Evolutionary conservation across 202 grass and related monocot species (phyloP), one percentile per base, ranked within the genome.

Genomic region (Setaria italica): DNA sequence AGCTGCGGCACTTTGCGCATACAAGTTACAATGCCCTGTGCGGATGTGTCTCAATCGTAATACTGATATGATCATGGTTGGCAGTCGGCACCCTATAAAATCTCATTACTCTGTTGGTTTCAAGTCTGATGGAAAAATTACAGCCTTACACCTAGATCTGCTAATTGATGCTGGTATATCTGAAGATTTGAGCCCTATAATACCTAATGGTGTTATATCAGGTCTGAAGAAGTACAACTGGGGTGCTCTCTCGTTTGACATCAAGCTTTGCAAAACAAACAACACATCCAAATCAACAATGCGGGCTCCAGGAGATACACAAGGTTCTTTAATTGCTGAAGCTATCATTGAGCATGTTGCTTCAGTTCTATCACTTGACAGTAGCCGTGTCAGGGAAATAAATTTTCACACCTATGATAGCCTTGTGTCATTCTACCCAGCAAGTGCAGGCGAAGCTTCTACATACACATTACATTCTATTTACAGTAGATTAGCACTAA

Each of bases 301-400:
- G 95, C 88, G 95, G 49, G 90, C 88, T 49, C 95, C 95, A 53
- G 95, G 95, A 79, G 88, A 93, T 50, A 62, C 88, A 21, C 95
- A 97, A 53, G 95, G 95, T 10, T 92, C 90, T 69, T 92, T 92
- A 29, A 86, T 97, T 49, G 95, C 95, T 74, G 95, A 97, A 54
- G 89, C 90, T 62, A 60, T 97, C 55, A 85, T 97, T 43, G 95
- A 97, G 65, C 92, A 97, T 87, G 95, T 97, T 11, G 88, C 92
- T 63, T 91, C 92, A 7, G 74, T 78, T 9, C 72, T 97, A 11
- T 84, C 79, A 5, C 34, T 90, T 2, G 90, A 92, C 7, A 74
- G 90, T 9, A 72, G 86, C 70, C 41, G 1, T 20, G 67, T 94
- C 37, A 85, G 86, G 89, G 86, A 89, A 80, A 97, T 71, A 42